Percentiles rank a stretch among this genome's conserved stretches.
These are phyloP conservation scores for Penicillium riverlandense DNA, from an alignment of 495 filamentous ascomycete species.

Conservation along the genomic window DNA sequence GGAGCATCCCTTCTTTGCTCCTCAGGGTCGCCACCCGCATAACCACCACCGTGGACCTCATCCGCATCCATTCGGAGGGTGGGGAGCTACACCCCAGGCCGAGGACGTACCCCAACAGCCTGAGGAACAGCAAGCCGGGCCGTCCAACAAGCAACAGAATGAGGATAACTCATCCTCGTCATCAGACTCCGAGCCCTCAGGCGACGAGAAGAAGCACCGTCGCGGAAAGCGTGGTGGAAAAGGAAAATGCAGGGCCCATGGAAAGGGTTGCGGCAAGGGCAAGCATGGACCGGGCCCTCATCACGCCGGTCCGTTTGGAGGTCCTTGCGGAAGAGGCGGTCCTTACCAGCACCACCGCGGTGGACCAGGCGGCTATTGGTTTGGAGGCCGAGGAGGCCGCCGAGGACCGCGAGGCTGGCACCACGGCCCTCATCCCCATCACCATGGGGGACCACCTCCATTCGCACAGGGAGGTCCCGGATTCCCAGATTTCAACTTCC, in stretches of 20 bases:
- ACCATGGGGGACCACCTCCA: constrained; percentile 4
- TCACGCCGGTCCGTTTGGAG: constrained; percentile 2
- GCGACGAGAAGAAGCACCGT: constrained; percentile 2
- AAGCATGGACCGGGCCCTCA: constrained; percentile 3
- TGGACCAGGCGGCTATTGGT: no score
- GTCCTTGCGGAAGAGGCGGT: constrained; percentile 1
- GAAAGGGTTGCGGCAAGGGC: constrained; percentile 1
- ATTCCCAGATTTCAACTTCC: constrained; percentile 17
- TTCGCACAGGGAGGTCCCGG: constrained; percentile 6
- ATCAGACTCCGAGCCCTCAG: constrained; percentile 6
- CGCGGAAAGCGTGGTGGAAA: constrained; percentile 3
- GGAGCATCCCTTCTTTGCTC: constrained; percentile 32
- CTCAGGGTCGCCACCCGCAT: constrained; percentile 11
- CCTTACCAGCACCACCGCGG: constrained; percentile 1
- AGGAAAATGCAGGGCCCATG: constrained; percentile 4
- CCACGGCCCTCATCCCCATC: constrained; percentile 3
- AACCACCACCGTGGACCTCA: constrained; percentile 4
- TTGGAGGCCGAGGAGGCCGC: background rate
- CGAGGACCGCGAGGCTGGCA: constrained; percentile 5
- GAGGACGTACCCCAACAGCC: background rate
- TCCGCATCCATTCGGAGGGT: constrained; percentile 7
- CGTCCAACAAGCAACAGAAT: constrained; percentile 6
- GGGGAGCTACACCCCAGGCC: background rate
- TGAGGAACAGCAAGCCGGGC: constrained; percentile 3
- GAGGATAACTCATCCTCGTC: background rate